Evolutionary conservation across 2,329 filamentous ascomycete genomes (phyloP), one percentile per base, ranked within the genome.

Genomic region (Exophiala viscosa): DNA sequence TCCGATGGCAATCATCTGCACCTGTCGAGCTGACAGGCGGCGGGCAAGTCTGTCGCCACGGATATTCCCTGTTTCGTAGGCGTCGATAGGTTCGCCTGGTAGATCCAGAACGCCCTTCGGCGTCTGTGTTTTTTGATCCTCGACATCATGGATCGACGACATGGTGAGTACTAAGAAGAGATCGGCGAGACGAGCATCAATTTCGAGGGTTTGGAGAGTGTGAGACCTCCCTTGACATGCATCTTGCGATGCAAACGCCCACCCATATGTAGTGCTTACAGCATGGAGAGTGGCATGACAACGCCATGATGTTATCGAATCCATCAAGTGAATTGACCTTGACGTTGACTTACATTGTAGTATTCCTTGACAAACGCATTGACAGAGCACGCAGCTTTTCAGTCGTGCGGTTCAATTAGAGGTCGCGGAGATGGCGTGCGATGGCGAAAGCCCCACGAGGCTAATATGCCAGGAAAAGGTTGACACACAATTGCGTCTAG

Each of bases 1-100:
- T 62, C 90, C 90, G 61, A 96, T 95, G 11, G 91, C 91, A 76
- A 41, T 63, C 64, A 54, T 60, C 54, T 62, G 60, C 38, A 58
- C 79, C 64, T 85, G 82, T 14, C 82, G 76, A 11, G 80, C 71
- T 2, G 79, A 81, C 10, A 85, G 72, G 38, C 78, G 76, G 4
- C 82, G 78, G 15, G 73, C 73, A 9, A 85, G 70, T 48, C 69
- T 71, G 60, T 82, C 77, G 2, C 72, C 70, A 18, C 66, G 65
- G 39, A 70, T 57, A 41, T 39, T 31, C 11, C 13, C 35, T 20
- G 23, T 32, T 2, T 40, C 38, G 28, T 45, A 6, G 23, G 8
- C 31, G 14, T 34, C 15, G 31, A 33, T n/a, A 28, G 28, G n/a
- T 15, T 18, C 9, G 11, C 23, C n/a, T 17, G 32, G 14, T 9